A percentile compares a stretch with the other conserved stretches of the same genome.
These are phyloP conservation scores for Nigrograna mackinnonii DNA, from an alignment of 2,329 filamentous ascomycete species.

Conservation along the genomic window DNA sequence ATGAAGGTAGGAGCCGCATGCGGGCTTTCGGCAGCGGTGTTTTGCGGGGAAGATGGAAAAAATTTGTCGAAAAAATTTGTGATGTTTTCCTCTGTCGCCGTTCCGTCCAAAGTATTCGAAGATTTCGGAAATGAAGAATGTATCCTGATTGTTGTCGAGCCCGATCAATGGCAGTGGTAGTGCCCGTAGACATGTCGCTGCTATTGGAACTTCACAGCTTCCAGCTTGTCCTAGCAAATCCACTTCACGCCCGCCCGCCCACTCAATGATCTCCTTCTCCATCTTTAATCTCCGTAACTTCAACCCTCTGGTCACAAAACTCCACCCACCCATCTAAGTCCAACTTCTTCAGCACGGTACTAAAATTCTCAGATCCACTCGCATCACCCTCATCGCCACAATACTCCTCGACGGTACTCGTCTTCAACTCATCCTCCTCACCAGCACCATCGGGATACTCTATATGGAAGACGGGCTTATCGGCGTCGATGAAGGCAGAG, in stretches of 20 bases:
- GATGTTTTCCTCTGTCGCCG: no score
- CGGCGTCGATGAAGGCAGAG: slow-evolving; percentile 59
- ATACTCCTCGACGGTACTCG: slow-evolving; percentile 31
- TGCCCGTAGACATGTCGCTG: no score
- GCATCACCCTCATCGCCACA: slow-evolving; percentile 47
- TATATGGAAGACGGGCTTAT: slow-evolving; percentile 74
- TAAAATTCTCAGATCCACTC: slow-evolving; percentile 56
- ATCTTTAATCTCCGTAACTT: slow-evolving; percentile 22
- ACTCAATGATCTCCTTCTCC: no score
- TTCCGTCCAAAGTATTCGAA: no score
- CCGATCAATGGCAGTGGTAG: no score
- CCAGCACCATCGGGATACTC: slow-evolving; percentile 65
- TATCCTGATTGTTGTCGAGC: no score
- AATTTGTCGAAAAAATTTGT: no score
- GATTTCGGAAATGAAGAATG: no score
- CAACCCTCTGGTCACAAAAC: slow-evolving; percentile 50
- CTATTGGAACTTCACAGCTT: no score
- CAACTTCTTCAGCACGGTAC: slow-evolving; percentile 69
- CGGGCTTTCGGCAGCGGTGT: no score
- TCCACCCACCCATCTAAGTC: slow-evolving; percentile 65
- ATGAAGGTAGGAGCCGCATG: no score
- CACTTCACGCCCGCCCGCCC: background rate
- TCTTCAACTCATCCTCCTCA: slow-evolving; percentile 32
- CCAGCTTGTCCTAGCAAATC: background rate
- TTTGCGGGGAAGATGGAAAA: no score